Conservation (phyloP, 108 stramenopile species). For the Poteriospumella lacustris region DNA sequence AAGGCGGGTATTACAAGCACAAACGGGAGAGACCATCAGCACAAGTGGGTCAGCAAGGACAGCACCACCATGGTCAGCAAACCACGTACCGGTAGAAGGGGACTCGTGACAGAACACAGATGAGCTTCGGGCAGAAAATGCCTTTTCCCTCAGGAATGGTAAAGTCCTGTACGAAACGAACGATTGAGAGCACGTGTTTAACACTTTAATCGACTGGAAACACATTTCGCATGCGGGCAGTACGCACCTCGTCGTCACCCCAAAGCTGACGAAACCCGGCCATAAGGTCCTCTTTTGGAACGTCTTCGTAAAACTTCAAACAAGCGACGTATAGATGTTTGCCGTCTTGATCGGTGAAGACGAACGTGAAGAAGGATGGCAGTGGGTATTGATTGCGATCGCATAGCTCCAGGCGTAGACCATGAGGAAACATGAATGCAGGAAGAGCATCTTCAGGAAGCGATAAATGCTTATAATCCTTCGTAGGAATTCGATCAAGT, state of each 20-base stretch:
- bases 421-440: not conserved
- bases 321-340: slow-evolving; percentile 23
- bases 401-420: not conserved
- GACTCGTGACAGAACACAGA: slow-evolving; percentile 22
- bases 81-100: slow-evolving; percentile 22
- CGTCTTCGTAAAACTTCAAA: slow-evolving; percentile 9
- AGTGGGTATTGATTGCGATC: not conserved
- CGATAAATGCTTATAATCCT: not conserved
- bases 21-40: not conserved
- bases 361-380: slow-evolving; percentile 28
- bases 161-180: not conserved
- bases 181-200: not conserved
- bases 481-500: slow-evolving; percentile 14
- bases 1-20: not conserved
- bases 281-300: not conserved
- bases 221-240: too few relatives aligned
- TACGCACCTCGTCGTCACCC: not conserved
- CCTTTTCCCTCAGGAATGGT: not conserved
- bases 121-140: slow-evolving; percentile 25
- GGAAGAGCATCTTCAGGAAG: slow-evolving; percentile 10
- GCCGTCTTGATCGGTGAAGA: slow-evolving; percentile 24
- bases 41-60: too few relatives aligned
- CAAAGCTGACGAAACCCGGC: not conserved
- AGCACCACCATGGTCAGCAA: too few relatives aligned
- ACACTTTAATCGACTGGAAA: too few relatives aligned